A percentile compares a stretch with the other conserved stretches of the same genome.
Evolutionary conservation across 2,329 filamentous ascomycete species (phyloP).

Genomic region (Ophiocordyceps sinensis): DNA sequence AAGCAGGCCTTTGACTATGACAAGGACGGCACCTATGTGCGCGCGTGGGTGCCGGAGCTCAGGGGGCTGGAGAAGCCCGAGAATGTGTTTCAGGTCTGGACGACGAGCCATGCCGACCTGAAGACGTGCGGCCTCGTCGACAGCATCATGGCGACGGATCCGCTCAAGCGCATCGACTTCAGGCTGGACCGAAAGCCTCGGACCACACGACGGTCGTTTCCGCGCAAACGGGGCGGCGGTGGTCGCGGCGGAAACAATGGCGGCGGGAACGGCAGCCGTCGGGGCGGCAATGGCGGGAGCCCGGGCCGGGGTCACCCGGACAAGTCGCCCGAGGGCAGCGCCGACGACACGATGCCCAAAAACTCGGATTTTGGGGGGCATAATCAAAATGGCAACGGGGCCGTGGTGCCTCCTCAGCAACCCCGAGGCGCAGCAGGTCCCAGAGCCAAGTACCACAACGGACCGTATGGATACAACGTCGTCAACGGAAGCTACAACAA

Average conservation of each 20-base stretch:
- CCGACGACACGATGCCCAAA: background rate
- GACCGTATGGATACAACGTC: background rate
- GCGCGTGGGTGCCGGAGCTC: constrained; percentile 60
- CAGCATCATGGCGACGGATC: constrained; percentile 51
- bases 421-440: background rate
- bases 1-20: constrained; percentile 74
- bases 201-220: constrained; percentile 8
- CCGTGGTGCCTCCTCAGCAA: background rate
- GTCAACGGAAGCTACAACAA: background rate
- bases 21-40: constrained; percentile 51
- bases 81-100: constrained; percentile 58
- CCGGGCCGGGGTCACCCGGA: background rate
- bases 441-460: constrained; percentile 1
- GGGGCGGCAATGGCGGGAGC: background rate
- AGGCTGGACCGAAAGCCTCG: constrained; percentile 35
- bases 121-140: constrained; percentile 39
- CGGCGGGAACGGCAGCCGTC: background rate
- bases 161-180: constrained; percentile 52
- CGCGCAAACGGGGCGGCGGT: constrained; percentile 7
- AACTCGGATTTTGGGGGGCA: background rate
- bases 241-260: constrained; percentile 4
- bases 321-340: background rate
- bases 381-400: background rate
- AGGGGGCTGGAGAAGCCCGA: constrained; percentile 34
- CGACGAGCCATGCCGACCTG: constrained; percentile 43